Percentiles rank a stretch among this genome's conserved stretches.
These are phyloP conservation scores for Backusella macrospora DNA, from an alignment of 192 early-diverging fungal species.

Conservation along the genomic window DNA sequence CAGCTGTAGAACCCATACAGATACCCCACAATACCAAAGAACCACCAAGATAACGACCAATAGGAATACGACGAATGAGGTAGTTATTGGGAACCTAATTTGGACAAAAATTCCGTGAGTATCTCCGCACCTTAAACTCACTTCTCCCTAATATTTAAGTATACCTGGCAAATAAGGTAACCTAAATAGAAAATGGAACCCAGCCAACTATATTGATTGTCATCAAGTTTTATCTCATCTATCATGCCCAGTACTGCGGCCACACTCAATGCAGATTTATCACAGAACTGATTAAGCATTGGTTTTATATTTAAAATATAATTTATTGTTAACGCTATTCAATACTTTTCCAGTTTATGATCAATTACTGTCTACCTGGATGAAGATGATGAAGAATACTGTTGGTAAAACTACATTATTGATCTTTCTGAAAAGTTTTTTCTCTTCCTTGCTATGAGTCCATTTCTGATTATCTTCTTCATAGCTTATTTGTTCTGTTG, in stretches of 20 bases:
- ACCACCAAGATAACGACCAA: slow-evolving; percentile 18
- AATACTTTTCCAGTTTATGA: background rate
- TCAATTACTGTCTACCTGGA: background rate
- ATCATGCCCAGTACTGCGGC: slow-evolving; percentile 24
- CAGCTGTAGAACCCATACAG: slow-evolving; percentile 10
- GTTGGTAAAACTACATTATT: slow-evolving; percentile 5
- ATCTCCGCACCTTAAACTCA: background rate
- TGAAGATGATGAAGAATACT: slow-evolving; percentile 13
- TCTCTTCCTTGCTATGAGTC: background rate
- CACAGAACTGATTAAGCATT: slow-evolving; percentile 29
- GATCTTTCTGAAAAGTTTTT: slow-evolving; percentile 2
- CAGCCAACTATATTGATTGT: slow-evolving; percentile 21
- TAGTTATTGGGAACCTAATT: slow-evolving; percentile 18
- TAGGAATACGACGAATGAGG: background rate
- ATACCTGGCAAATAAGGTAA: slow-evolving; percentile 28
- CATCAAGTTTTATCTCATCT: slow-evolving; percentile 11
- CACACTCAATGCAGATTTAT: slow-evolving; percentile 31
- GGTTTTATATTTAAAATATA: background rate
- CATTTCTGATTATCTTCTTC: slow-evolving; percentile 14
- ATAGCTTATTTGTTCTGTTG: background rate
- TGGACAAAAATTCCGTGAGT: background rate
- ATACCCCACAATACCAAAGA: slow-evolving; percentile 27
- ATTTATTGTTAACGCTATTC: background rate
- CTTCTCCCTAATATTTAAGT: background rate
- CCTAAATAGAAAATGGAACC: slow-evolving; percentile 41